Base-by-base conservation (phyloP, 2,329 filamentous ascomycete genomes). In the Aspergillus quadricinctus region DNA sequence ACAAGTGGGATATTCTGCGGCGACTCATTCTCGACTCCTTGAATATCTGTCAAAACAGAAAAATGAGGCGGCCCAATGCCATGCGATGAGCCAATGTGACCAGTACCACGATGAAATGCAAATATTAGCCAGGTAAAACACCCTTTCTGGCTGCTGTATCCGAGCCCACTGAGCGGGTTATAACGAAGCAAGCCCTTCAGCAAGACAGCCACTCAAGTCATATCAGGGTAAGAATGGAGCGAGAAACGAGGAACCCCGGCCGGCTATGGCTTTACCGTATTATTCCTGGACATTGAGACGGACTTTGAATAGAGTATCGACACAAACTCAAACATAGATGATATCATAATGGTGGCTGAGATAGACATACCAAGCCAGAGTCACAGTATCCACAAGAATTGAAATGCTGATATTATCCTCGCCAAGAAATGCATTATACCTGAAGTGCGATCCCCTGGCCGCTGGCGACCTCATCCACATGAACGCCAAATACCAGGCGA, bases 401-500 rank as follows among this genome's bases (percentile, higher is more conserved):
- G 21, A n/a, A 35, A 27, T 17, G 9, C 31, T 10, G 11, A 27
- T 19, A 10, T 10, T 19, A 45, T 45, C 41, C 7, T 45, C 21
- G 40, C n/a, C 21, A 19, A 23, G 21, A 14, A 8, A 45, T 45
- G 41, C 10, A 49, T 55, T 64, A 75, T 29, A 67, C 68, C 59
- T 75, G 71, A 58, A 75, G 69, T n/a, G 62, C 64, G 11, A 87
- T 78, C 55, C 81, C 83, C 66, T 89, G 88, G 61, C 87, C 80
- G 53, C 80, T 77, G 49, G 88, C 85, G 1, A 85, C 87, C 65
- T 96, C 92, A 54, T 96, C 90, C 17, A 91, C 75, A 49, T 88
- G 84, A 67, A 93, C 93, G 3, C 90, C 89, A 71, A 95, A 96
- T 2, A 96, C 91, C 43, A 93, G 80, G 53, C 84, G 83, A 76